A percentile compares a stretch with the other conserved stretches of the same genome.
Evolutionary conservation across 2,329 filamentous ascomycete species (phyloP).

Genomic region (Plectosphaerella plurivora): DNA sequence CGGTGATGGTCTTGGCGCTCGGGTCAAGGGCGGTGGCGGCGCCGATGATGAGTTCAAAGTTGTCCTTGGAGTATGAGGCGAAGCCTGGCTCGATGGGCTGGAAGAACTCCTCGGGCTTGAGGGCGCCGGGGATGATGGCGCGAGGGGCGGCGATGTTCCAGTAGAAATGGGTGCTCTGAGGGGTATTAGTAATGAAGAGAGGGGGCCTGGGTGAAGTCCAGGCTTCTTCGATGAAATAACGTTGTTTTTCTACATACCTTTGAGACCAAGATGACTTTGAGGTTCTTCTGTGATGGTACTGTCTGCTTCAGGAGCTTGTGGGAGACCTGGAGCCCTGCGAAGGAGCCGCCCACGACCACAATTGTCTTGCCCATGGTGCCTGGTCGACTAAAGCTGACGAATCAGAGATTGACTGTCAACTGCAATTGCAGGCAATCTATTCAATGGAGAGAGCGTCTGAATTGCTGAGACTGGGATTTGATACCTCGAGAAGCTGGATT

Average conservation of each 20-base stretch:
- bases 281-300: constrained; percentile 33
- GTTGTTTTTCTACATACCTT: constrained; percentile 33
- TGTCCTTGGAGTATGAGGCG: constrained; percentile 41
- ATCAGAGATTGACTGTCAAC: no score
- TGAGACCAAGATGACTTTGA: constrained; percentile 52
- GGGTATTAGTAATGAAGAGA: background rate
- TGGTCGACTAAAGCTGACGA: no score
- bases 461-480: no score
- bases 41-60: constrained; percentile 49
- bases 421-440: no score
- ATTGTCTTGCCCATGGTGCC: constrained; percentile 44
- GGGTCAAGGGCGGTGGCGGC: constrained; percentile 36
- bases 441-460: no score
- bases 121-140: constrained; percentile 44
- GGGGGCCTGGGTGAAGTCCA: no score
- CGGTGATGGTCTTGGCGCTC: constrained; percentile 34
- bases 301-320: constrained; percentile 52
- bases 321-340: constrained; percentile 47
- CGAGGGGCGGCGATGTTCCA: constrained; percentile 55
- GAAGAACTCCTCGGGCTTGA: constrained; percentile 46
- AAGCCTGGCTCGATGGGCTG: constrained; percentile 45
- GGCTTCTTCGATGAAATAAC: no score
- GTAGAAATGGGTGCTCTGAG: constrained; percentile 52
- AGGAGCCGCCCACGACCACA: constrained; percentile 50
- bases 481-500: no score